Evolutionary conservation across 352 stramenopile genomes (phyloP).

Genomic region (Blastocystis sp.): DNA sequence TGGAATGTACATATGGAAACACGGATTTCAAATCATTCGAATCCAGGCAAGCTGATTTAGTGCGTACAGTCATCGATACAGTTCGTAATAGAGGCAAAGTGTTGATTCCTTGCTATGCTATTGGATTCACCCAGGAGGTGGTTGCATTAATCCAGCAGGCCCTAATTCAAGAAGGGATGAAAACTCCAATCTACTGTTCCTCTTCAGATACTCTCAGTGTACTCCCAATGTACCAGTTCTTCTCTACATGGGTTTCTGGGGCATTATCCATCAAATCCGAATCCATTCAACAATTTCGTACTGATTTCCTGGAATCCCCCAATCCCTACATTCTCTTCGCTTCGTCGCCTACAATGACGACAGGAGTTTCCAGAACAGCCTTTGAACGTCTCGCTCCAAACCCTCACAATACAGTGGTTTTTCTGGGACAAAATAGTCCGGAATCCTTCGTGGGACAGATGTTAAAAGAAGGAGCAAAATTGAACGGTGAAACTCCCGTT

Average conservation of each 20-base stretch:
- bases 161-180: neutral
- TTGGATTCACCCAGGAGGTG: conserved; percentile 29
- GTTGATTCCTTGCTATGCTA: conserved; percentile 36
- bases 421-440: conserved; percentile 7
- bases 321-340: conserved; percentile 8
- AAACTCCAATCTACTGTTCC: conserved; percentile 3
- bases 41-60: neutral
- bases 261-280: neutral
- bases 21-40: conserved; percentile 11
- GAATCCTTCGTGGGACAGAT: conserved; percentile 31
- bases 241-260: conserved; percentile 19
- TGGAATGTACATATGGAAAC: conserved; percentile 61
- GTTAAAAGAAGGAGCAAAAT: conserved; percentile 29
- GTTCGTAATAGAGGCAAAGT: conserved; percentile 9
- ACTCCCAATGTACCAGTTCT: conserved; percentile 14
- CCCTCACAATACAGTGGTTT: conserved; percentile 24
- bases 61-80: neutral
- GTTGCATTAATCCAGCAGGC: neutral
- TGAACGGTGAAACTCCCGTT: neutral
- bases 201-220: neutral
- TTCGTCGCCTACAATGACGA: neutral
- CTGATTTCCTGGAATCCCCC: neutral
- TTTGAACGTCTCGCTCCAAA: neutral
- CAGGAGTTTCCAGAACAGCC: conserved; percentile 15
- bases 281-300: conserved; percentile 5